A percentile compares a stretch with the other conserved stretches of the same genome.
phyloP scores from a whole-genome alignment of 805 yeast genomes.

The Middelhovenomyces tepae region DNA sequence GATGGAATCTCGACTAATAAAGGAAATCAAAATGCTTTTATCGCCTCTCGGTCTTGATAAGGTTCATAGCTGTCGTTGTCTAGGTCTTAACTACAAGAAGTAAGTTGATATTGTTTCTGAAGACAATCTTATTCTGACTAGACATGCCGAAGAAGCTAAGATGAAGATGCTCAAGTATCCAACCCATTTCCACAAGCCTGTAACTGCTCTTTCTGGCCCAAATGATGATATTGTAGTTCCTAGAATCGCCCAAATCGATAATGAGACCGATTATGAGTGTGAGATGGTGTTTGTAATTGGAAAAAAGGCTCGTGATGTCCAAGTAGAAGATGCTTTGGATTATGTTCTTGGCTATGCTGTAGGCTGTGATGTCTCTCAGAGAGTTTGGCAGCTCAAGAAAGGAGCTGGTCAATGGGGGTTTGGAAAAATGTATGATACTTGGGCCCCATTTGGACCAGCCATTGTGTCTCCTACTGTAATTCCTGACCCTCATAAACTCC shows the following conservation, averaged over 20 bases:
- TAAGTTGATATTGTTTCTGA: too few species aligned
- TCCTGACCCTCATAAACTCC: slow-evolving; percentile 30
- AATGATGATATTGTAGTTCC: slow-evolving; percentile 33
- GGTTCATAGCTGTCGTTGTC: slow-evolving; percentile 35
- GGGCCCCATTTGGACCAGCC: slow-evolving; percentile 52
- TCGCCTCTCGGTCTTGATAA: slow-evolving; percentile 34
- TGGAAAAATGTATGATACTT: slow-evolving; percentile 47
- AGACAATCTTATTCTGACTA: too few species aligned
- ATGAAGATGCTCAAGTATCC: slow-evolving; percentile 40
- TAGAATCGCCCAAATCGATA: slow-evolving; percentile 24
- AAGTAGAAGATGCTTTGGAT: slow-evolving; percentile 35
- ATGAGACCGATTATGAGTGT: slow-evolving; percentile 42
- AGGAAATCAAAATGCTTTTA: too few species aligned
- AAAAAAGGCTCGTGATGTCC: slow-evolving; percentile 35
- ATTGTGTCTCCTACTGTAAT: slow-evolving; percentile 33
- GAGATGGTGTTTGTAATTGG: slow-evolving; percentile 50
- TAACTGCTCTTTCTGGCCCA: slow-evolving; percentile 38
- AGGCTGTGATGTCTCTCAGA: slow-evolving; percentile 49
- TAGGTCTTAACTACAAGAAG: slow-evolving; percentile 46
- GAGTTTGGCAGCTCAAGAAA: slow-evolving; percentile 46
- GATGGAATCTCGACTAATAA: too few species aligned
- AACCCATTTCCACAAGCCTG: slow-evolving; percentile 44
- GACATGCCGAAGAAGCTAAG: slow-evolving; percentile 33
- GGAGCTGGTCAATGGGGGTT: slow-evolving; percentile 47
- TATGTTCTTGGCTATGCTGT: slow-evolving; percentile 44